Evolutionary conservation across 2,329 filamentous ascomycete genomes (phyloP).

Genomic region (Exophiala mesophila): DNA sequence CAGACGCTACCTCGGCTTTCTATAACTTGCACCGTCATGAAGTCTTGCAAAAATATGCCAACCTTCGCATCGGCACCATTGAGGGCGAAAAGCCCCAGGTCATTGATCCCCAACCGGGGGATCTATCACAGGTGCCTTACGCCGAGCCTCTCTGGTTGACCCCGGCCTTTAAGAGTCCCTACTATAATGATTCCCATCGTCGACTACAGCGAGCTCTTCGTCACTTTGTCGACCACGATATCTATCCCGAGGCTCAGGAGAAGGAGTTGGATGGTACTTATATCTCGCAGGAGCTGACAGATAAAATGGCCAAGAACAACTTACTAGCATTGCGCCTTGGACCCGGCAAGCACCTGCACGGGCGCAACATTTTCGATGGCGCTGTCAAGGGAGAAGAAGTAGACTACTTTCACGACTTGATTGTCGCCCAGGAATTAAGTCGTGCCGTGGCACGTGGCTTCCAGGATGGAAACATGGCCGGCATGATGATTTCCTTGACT

Average conservation of each 20-base stretch:
- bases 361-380: slow-evolving; percentile 60
- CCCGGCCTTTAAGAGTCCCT: slow-evolving; percentile 67
- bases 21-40: slow-evolving; percentile 92
- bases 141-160: slow-evolving; percentile 80
- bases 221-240: slow-evolving; percentile 59
- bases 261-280: slow-evolving; percentile 65
- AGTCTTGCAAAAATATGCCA: slow-evolving; percentile 73
- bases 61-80: slow-evolving; percentile 70
- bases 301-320: slow-evolving; percentile 58
- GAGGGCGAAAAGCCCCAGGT: slow-evolving; percentile 70
- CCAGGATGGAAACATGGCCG: slow-evolving; percentile 71
- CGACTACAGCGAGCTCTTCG: slow-evolving; percentile 64
- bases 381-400: slow-evolving; percentile 65
- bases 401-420: slow-evolving; percentile 67
- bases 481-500: slow-evolving; percentile 58
- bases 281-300: slow-evolving; percentile 60
- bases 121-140: slow-evolving; percentile 73
- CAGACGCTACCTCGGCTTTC: slow-evolving; percentile 40
- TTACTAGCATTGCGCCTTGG: slow-evolving; percentile 67
- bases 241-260: slow-evolving; percentile 59
- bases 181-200: slow-evolving; percentile 62
- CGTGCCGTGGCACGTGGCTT: slow-evolving; percentile 70
- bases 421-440: slow-evolving; percentile 67
- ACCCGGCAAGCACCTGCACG: slow-evolving; percentile 60
- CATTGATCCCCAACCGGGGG: slow-evolving; percentile 63